Evolutionary conservation across 2,329 filamentous ascomycete genomes (phyloP).

Genomic region (Aureobasidium namibiae): DNA sequence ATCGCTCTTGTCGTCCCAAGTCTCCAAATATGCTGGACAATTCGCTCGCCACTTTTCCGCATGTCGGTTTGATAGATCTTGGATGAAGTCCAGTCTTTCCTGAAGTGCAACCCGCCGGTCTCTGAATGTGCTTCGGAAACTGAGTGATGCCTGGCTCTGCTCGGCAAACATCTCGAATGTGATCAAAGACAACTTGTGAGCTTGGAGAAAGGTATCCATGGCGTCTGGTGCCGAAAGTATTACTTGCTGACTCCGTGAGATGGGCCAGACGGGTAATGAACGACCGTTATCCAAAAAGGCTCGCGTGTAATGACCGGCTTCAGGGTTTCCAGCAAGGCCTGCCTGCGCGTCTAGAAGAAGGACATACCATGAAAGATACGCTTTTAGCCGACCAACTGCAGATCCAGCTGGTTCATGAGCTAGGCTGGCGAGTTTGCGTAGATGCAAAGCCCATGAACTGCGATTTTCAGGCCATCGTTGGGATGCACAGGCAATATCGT

Average conservation of each 20-base stretch:
- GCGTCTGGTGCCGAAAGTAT: background rate
- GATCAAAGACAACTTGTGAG: background rate
- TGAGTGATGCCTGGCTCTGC: background rate
- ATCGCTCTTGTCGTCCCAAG: background rate
- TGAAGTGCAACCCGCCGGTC: background rate
- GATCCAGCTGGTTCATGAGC: background rate
- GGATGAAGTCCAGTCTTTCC: background rate
- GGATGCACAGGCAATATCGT: constrained; percentile 10
- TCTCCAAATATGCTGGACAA: background rate
- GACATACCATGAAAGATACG: constrained; percentile 44
- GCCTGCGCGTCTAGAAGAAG: constrained; percentile 39
- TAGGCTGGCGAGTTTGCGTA: constrained; percentile 1
- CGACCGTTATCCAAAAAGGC: constrained; percentile 12
- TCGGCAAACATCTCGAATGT: constrained; percentile 6
- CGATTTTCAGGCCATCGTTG: constrained; percentile 3
- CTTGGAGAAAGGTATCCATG: background rate
- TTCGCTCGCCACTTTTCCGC: background rate
- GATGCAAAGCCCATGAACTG: background rate
- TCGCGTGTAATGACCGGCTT: constrained; percentile 11
- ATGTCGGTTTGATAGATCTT: background rate
- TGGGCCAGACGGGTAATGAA: background rate
- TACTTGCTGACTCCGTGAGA: background rate
- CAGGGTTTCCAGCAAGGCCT: constrained; percentile 10
- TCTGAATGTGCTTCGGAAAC: background rate
- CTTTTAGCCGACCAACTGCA: background rate